Evolutionary conservation across 2,329 filamentous ascomycete species (phyloP).

Genomic region (Colletotrichum navitas): DNA sequence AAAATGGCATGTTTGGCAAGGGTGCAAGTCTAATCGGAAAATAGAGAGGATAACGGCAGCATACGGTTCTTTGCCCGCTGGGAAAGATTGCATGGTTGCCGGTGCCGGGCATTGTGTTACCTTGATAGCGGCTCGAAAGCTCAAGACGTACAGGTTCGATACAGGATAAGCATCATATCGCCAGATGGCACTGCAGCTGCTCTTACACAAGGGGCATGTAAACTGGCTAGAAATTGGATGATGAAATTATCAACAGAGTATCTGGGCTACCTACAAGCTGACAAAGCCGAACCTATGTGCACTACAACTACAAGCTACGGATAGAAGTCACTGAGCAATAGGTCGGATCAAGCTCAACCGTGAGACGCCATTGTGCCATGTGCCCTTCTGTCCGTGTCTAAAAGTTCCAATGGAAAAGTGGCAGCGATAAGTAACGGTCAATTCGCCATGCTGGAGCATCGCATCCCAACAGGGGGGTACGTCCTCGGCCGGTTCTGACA

Average conservation of each 20-base stretch:
- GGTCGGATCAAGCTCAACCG: conserved; percentile 11
- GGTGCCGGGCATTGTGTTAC: background rate
- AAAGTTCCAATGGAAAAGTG: background rate
- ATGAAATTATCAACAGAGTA: no score
- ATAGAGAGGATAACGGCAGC: no score
- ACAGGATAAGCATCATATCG: background rate
- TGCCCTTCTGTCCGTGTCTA: conserved; percentile 15
- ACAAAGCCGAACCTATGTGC: background rate
- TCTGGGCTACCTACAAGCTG: background rate
- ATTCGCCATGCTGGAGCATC: conserved; percentile 5
- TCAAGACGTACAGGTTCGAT: background rate
- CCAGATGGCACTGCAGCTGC: background rate
- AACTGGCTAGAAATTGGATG: background rate
- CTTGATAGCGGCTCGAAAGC: conserved; percentile 12
- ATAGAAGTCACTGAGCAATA: background rate
- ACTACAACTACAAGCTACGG: background rate
- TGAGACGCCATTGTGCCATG: conserved; percentile 28
- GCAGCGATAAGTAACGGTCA: background rate
- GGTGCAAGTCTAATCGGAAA: no score
- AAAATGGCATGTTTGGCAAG: background rate
- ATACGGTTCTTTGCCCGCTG: background rate
- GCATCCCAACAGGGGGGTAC: conserved; percentile 20
- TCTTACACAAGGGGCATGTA: background rate
- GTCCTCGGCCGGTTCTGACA: conserved; percentile 17
- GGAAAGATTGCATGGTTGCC: background rate